Base-by-base conservation (phyloP, 176 grass and related monocot species). In the Zizania latifolia region DNA sequence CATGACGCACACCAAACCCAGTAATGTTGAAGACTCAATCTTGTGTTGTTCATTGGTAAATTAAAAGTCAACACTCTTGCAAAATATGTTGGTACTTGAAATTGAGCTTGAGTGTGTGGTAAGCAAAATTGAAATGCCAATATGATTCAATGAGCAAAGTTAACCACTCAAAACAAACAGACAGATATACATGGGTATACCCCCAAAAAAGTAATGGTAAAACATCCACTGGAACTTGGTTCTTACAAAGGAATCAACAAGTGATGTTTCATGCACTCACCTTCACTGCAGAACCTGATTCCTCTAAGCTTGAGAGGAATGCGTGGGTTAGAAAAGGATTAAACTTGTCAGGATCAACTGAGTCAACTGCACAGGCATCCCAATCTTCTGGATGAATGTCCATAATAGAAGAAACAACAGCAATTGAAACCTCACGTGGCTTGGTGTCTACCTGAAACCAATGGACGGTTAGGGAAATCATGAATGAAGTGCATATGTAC, bases 241-340 rank as follows among this genome's bases (percentile, higher is more conserved):
- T n/a, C n/a, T n/a, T 16, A 26, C 27, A 3, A 73, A 48, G 46
- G 69, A 66, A 79, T n/a, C 37, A 44, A 24, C 11, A 67, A 41
- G 16, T 64, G 38, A 26, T 70, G 65, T 0, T 76, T 70, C 21
- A 71, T 55, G 14, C 28, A 66, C 21, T 58, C 62, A 97, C 94
- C 88, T 93, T 92, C 32, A 90, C 84, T 38, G 91, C 86, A 75
- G 86, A 97, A 80, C 83, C 46, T 60, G 94, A 86, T 83, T 97
- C 94, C 65, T 97, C 94, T 87, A 97, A 93, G 75, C 91, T 89
- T 45, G 88, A 92, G 59, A 97, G 91, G 21, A 97, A 97, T 83
- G 90, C 90, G 81, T 97, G 86, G 60, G 86, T 91, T 67, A 92
- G 81, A 73, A 93, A 97, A 80, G 94, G 91, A 82, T 93, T 93